Percentiles rank a stretch among this genome's conserved stretches.
These are phyloP conservation scores for Chlorella sp. DNA, from an alignment of 139 green algal species.

Conservation along the genomic window DNA sequence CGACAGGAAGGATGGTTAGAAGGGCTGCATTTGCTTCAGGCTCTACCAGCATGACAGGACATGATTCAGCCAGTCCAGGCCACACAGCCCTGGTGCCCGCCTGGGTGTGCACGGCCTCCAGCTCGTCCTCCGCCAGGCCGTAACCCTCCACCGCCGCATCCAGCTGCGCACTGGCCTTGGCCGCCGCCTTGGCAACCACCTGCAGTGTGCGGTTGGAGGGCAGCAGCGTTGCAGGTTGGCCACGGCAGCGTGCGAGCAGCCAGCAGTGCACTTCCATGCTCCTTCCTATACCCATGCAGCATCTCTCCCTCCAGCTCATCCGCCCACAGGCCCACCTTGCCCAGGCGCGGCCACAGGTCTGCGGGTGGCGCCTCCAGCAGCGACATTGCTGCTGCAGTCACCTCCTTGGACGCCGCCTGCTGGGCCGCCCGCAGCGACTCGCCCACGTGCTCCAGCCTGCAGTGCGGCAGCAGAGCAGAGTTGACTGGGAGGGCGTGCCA, in stretches of 20 bases:
- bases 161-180: slow-evolving; percentile 6
- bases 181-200: neutral
- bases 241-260: neutral
- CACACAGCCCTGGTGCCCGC: too few species aligned
- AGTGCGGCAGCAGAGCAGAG: neutral
- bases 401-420: slow-evolving; percentile 17
- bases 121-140: slow-evolving; percentile 46
- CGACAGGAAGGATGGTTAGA: too few species aligned
- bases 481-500: neutral
- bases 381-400: slow-evolving; percentile 33
- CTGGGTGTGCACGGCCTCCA: neutral
- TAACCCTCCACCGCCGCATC: slow-evolving; percentile 55
- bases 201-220: neutral
- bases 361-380: slow-evolving; percentile 62
- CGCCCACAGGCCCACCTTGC: slow-evolving; percentile 34
- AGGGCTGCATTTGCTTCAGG: too few species aligned
- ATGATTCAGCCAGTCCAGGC: too few species aligned
- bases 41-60: too few species aligned
- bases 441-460: slow-evolving; percentile 34
- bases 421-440: slow-evolving; percentile 35
- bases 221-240: neutral
- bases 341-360: slow-evolving; percentile 76
- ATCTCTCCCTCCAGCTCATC: neutral
- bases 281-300: neutral
- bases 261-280: neutral